Conservation (phyloP, 129 eudicot genomes). For the Heracleum sosnowskyi region DNA sequence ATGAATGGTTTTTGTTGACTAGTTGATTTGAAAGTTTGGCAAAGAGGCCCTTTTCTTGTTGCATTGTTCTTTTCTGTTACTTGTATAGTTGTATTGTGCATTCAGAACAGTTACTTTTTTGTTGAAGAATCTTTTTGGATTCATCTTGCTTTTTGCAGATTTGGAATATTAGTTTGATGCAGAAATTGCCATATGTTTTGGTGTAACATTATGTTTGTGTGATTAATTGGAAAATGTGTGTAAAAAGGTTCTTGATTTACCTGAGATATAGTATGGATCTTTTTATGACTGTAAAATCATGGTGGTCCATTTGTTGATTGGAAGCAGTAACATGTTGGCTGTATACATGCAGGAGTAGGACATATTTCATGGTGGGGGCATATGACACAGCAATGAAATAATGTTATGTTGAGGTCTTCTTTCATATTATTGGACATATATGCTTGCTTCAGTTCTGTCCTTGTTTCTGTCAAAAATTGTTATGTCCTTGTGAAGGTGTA, state of each 20-base stretch:
- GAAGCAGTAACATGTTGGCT: constrained; percentile 22
- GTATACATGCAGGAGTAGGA: constrained; percentile 23
- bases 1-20: constrained; percentile 11
- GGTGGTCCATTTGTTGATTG: neutral
- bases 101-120: constrained; percentile 1
- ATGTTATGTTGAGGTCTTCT: constrained; percentile 12
- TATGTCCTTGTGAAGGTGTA: constrained; percentile 7
- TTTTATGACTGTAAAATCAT: constrained; percentile 6
- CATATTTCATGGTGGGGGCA: constrained; percentile 27
- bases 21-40: constrained; percentile 7
- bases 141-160: constrained; percentile 10
- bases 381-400: constrained; percentile 13
- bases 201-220: neutral
- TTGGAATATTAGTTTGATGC: constrained; percentile 3
- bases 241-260: neutral
- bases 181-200: neutral
- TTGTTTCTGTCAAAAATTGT: neutral
- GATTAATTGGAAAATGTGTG: neutral
- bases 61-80: neutral
- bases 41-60: neutral
- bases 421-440: constrained; percentile 9
- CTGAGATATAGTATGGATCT: neutral
- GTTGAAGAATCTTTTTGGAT: constrained; percentile 9
- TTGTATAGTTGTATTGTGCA: neutral
- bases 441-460: constrained; percentile 8